Conservation (phyloP, 495 filamentous ascomycete genomes). For the Cudoniella acicularis region DNA sequence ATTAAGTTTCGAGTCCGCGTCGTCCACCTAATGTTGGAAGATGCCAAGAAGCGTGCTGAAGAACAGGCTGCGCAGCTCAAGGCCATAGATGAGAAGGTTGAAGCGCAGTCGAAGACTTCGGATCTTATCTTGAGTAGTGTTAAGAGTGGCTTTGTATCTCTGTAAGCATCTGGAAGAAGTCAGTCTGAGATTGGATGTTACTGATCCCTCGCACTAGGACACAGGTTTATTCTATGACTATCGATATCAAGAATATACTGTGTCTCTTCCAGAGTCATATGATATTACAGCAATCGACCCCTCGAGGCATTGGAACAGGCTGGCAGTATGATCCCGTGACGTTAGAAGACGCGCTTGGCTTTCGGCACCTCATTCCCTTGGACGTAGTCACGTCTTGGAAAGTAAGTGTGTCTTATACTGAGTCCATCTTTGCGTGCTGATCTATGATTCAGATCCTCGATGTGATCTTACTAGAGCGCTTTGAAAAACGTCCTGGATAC, state of each 20-base stretch:
- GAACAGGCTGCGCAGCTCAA: constrained; percentile 1
- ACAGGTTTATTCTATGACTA: not conserved
- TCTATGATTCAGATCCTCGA: constrained; percentile 1
- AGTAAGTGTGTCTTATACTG: not conserved
- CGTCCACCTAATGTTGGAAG: not conserved
- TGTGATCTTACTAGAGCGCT: not conserved
- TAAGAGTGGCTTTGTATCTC: not conserved
- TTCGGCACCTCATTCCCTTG: not conserved
- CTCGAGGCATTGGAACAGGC: not conserved
- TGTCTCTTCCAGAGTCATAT: not conserved
- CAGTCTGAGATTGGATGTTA: not conserved
- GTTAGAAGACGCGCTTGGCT: constrained; percentile 10
- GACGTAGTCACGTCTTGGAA: constrained; percentile 5
- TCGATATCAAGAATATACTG: not conserved
- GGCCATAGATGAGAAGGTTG: constrained; percentile 2
- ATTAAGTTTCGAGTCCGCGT: not conserved
- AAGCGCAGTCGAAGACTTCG: constrained; percentile 2
- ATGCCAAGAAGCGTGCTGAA: not conserved
- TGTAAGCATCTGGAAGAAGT: not conserved
- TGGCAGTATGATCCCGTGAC: constrained; percentile 3
- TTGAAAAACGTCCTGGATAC: not conserved
- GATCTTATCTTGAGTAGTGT: not conserved
- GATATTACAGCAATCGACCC: not conserved
- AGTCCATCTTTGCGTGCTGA: not conserved
- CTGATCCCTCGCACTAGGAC: not conserved